These are phyloP conservation scores for Allium fistulosum DNA, from an alignment of 106 monocot species.

Conservation along the genomic window DNA sequence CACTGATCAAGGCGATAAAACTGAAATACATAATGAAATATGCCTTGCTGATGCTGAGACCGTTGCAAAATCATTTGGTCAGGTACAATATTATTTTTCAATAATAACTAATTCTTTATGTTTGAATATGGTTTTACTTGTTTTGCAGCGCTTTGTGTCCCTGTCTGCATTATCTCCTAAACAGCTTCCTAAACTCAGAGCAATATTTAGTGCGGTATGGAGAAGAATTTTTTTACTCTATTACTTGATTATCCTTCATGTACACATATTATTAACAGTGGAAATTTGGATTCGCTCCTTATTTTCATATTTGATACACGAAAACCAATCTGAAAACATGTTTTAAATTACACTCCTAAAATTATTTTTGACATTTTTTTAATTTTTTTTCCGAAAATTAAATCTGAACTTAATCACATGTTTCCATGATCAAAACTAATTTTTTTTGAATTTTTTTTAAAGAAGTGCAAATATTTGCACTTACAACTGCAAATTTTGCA, in stretches of 20 bases:
- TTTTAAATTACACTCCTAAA: too few relatives aligned
- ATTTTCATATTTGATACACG: too few relatives aligned
- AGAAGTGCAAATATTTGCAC: too few relatives aligned
- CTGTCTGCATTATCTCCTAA: slow-evolving; percentile 90
- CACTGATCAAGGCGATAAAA: slow-evolving; percentile 40
- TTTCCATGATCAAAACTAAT: too few relatives aligned
- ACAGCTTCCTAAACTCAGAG: slow-evolving; percentile 76
- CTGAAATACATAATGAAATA: slow-evolving; percentile 32
- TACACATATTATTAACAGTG: neutral
- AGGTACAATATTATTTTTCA: slow-evolving; percentile 29
- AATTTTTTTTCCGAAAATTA: too few relatives aligned
- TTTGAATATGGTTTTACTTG: slow-evolving; percentile 5
- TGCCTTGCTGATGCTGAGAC: slow-evolving; percentile 88
- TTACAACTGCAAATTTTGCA: too few relatives aligned
- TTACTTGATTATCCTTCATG: neutral
- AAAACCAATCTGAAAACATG: too few relatives aligned
- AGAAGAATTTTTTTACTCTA: neutral
- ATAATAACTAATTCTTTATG: neutral
- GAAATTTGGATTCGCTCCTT: neutral
- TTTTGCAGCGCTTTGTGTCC: slow-evolving; percentile 58
- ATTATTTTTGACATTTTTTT: too few relatives aligned
- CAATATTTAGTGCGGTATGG: slow-evolving; percentile 84
- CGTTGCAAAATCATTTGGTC: slow-evolving; percentile 82
- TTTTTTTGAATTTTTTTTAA: too few relatives aligned
- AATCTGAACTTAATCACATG: too few relatives aligned